Conservation (phyloP, 768 basidiomycete genomes). For the Asterophora parasitica region DNA sequence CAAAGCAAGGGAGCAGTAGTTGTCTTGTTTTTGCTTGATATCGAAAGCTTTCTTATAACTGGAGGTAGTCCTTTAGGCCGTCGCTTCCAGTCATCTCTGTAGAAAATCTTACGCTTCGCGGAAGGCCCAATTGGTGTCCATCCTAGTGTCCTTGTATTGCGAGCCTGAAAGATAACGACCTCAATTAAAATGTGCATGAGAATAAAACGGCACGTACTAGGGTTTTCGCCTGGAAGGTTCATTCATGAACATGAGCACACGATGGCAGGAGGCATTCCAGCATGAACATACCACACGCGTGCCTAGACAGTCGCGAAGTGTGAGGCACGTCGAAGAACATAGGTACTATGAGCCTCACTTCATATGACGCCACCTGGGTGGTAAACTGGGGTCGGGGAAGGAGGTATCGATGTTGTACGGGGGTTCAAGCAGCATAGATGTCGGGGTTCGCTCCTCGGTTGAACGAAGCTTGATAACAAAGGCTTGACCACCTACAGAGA, state of each 20-base stretch:
- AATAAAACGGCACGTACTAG: slow-evolving; percentile 29
- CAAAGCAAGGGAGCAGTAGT: slow-evolving; percentile 51
- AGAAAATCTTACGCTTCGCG: slow-evolving; percentile 47
- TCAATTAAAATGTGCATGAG: neutral
- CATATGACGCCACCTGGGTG: slow-evolving; percentile 71
- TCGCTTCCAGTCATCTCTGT: neutral
- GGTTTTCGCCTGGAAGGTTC: slow-evolving; percentile 44
- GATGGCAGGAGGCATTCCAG: neutral
- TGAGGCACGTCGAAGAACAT: neutral
- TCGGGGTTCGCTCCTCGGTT: slow-evolving; percentile 64
- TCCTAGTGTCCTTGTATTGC: slow-evolving; percentile 46
- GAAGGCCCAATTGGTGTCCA: slow-evolving; percentile 70
- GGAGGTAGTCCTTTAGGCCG: slow-evolving; percentile 15
- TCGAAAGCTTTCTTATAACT: slow-evolving; percentile 63
- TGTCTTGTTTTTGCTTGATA: slow-evolving; percentile 65
- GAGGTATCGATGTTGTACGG: slow-evolving; percentile 57
- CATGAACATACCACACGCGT: slow-evolving; percentile 49
- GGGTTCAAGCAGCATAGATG: slow-evolving; percentile 72
- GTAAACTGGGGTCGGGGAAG: slow-evolving; percentile 36
- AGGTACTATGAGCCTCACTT: slow-evolving; percentile 40
- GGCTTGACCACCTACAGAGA: slow-evolving; percentile 58
- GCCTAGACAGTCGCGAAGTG: slow-evolving; percentile 28
- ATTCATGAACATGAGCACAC: neutral
- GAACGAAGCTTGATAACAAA: slow-evolving; percentile 75
- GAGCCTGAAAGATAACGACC: slow-evolving; percentile 19